A percentile compares a stretch with the other conserved stretches of the same genome.
Conservation (phyloP, 768 basidiomycete species). For the Agrocybe chaxingu region DNA sequence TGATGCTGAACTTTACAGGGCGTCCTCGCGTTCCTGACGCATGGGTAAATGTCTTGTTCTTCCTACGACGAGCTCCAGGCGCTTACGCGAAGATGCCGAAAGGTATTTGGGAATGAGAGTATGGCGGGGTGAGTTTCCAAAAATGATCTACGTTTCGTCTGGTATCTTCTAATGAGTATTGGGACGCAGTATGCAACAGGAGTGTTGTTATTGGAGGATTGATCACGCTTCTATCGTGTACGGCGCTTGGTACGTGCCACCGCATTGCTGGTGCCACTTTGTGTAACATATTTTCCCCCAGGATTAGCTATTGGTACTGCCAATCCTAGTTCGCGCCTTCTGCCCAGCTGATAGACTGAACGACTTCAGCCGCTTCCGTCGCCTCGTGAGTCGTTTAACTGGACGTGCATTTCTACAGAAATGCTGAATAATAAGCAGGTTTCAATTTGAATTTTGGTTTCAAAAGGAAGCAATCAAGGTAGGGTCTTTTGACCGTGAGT, state of each 20-base stretch:
- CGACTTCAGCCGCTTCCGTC: background rate
- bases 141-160: too few relatives aligned
- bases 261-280: too few relatives aligned
- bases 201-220: conserved; percentile 7
- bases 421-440: background rate
- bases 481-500: background rate
- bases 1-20: background rate
- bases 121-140: conserved; percentile 7
- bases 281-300: background rate
- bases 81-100: background rate
- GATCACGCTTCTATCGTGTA: conserved; percentile 2
- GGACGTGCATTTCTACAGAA: too few relatives aligned
- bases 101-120: conserved; percentile 16
- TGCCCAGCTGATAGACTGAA: background rate
- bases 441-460: conserved; percentile 7
- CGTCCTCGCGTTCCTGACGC: conserved; percentile 9
- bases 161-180: too few relatives aligned
- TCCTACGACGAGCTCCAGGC: background rate
- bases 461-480: conserved; percentile 2
- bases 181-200: conserved; percentile 9
- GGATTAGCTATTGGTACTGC: background rate
- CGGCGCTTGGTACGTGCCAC: background rate
- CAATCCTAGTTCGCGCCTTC: background rate
- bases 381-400: conserved; percentile 2
- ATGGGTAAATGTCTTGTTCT: conserved; percentile 2